Conservation (phyloP, 2,329 filamentous ascomycete species). For the Aspergillus fijiensis region DNA sequence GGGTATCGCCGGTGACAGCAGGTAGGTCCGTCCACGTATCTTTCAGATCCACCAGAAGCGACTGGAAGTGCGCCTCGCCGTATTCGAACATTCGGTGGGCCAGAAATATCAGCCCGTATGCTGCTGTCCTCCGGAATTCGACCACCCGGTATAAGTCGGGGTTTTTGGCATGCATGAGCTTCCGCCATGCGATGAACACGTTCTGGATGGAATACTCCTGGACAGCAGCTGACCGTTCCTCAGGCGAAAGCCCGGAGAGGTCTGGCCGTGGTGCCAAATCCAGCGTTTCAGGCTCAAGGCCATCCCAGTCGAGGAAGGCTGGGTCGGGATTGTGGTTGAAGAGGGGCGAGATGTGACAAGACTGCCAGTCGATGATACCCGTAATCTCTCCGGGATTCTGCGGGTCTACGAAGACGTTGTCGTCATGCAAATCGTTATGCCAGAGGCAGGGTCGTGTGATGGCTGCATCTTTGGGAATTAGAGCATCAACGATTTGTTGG, state of each 20-base stretch:
- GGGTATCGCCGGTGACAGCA: conserved; percentile 16
- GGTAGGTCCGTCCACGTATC: conserved; percentile 27
- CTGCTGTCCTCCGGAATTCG: conserved; percentile 25
- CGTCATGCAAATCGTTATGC: conserved; percentile 28
- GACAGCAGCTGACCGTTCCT: conserved; percentile 19
- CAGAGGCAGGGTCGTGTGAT: too few relatives aligned
- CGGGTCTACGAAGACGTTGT: conserved; percentile 36
- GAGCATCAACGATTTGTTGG: too few relatives aligned
- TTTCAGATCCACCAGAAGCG: conserved; percentile 30
- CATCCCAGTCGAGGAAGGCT: conserved; percentile 28
- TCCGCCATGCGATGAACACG: conserved; percentile 28
- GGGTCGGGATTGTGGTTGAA: conserved; percentile 29
- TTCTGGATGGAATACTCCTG: conserved; percentile 27
- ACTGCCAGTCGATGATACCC: conserved; percentile 36
- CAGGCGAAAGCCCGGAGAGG: too few relatives aligned
- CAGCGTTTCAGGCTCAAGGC: conserved; percentile 29
- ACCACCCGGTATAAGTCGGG: conserved; percentile 25
- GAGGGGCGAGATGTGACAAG: conserved; percentile 29
- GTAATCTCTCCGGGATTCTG: conserved; percentile 26
- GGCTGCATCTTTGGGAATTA: too few relatives aligned
- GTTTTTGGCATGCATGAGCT: conserved; percentile 30
- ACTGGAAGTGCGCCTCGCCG: conserved; percentile 8
- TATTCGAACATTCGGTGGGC: conserved; percentile 27
- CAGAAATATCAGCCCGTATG: conserved; percentile 31
- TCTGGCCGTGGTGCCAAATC: conserved; percentile 21